These are phyloP conservation scores for Lolium multiflorum DNA, from an alignment of 176 grass and related monocot species.

Conservation along the genomic window DNA sequence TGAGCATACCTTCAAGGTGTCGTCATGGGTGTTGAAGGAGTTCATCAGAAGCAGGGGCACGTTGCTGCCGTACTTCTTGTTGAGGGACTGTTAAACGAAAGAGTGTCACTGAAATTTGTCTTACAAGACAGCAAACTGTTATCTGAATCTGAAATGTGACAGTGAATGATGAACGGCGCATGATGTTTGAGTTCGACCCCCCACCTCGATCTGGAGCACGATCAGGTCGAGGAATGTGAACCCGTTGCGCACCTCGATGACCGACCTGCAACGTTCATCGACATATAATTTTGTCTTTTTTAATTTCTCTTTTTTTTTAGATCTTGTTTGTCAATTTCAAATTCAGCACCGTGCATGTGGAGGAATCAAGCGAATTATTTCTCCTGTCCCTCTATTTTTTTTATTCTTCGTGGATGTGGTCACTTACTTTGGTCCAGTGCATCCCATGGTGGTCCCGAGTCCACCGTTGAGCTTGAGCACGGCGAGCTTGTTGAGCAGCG, in stretches of 20 bases:
- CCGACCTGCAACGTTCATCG: slow-evolving; percentile 52
- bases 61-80: slow-evolving; percentile 94
- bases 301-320: no score
- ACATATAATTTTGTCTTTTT: not conserved
- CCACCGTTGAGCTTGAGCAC: slow-evolving; percentile 98
- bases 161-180: not conserved
- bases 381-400: not conserved
- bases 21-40: slow-evolving; percentile 96
- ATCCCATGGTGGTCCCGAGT: slow-evolving; percentile 91
- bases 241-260: slow-evolving; percentile 92
- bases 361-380: not conserved
- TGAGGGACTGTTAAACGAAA: slow-evolving; percentile 61
- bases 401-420: not conserved
- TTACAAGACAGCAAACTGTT: not conserved
- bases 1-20: slow-evolving; percentile 71
- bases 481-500: slow-evolving; percentile 89
- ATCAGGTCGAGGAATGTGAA: slow-evolving; percentile 97
- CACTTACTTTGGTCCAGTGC: slow-evolving; percentile 88
- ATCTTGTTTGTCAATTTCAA: not conserved
- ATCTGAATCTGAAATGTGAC: not conserved
- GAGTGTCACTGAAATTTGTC: not conserved
- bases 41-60: slow-evolving; percentile 98
- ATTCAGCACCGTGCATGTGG: not conserved
- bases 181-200: not conserved
- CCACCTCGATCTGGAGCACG: slow-evolving; percentile 92